Conservation (phyloP, 768 basidiomycete genomes). For the Pholiota microspora region DNA sequence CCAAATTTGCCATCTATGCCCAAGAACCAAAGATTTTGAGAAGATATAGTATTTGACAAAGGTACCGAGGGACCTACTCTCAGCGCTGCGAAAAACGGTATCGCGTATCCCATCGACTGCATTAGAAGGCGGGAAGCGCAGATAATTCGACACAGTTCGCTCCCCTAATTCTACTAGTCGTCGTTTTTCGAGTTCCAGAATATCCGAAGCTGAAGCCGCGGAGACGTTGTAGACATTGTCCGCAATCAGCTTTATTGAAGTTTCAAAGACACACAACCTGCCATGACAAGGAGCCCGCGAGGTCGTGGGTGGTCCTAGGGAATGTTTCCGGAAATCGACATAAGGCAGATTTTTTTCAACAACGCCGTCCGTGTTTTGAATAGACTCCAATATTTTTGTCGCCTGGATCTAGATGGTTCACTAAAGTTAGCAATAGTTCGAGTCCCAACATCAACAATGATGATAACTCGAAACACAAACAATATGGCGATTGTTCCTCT, state of each 20-base stretch:
- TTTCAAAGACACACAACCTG: conserved; percentile 49
- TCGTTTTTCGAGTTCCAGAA: conserved; percentile 40
- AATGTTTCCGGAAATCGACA: conserved; percentile 18
- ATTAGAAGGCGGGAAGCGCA: conserved; percentile 43
- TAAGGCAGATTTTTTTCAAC: conserved; percentile 19
- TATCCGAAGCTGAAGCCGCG: conserved; percentile 28
- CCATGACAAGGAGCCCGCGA: conserved; percentile 40
- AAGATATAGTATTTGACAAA: background rate
- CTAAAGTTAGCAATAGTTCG: background rate
- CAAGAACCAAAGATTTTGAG: background rate
- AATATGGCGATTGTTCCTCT: conserved; percentile 57
- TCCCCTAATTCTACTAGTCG: conserved; percentile 33
- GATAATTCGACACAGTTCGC: conserved; percentile 33
- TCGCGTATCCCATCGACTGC: conserved; percentile 53
- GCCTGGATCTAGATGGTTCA: conserved; percentile 38
- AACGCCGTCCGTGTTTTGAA: conserved; percentile 13
- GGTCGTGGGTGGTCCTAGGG: conserved; percentile 4
- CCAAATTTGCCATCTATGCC: conserved; percentile 24
- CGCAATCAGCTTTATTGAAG: conserved; percentile 47
- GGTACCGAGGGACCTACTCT: conserved; percentile 31
- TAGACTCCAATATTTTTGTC: conserved; percentile 38
- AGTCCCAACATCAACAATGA: background rate
- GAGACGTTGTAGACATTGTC: conserved; percentile 19
- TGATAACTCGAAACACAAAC: conserved; percentile 45
- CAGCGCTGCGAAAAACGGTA: conserved; percentile 50